A percentile compares a stretch with the other conserved stretches of the same genome.
Evolutionary conservation across 768 basidiomycete species (phyloP).

Genomic region (Psilocybe tampanensis): DNA sequence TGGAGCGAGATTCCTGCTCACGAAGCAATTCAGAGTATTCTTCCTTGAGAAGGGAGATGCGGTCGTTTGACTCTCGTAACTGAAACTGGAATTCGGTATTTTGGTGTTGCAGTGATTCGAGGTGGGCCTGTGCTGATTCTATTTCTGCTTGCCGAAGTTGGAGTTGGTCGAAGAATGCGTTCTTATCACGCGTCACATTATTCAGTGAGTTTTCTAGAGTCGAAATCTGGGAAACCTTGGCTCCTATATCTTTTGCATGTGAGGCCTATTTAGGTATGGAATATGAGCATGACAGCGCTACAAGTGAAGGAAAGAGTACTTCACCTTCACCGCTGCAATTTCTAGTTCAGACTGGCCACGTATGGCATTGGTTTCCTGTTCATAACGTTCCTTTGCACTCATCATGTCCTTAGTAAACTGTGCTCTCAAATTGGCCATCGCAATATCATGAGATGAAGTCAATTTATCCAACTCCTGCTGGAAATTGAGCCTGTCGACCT

Average conservation of each 20-base stretch:
- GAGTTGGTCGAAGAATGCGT: slow-evolving; percentile 79
- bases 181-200: slow-evolving; percentile 74
- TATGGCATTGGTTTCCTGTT: slow-evolving; percentile 69
- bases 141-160: slow-evolving; percentile 89
- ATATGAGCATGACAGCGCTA: background rate
- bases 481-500: slow-evolving; percentile 52
- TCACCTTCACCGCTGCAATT: slow-evolving; percentile 71
- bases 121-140: slow-evolving; percentile 78
- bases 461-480: slow-evolving; percentile 65
- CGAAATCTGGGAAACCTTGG: slow-evolving; percentile 62
- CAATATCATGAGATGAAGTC: slow-evolving; percentile 65
- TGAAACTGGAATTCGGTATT: slow-evolving; percentile 88
- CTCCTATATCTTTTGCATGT: slow-evolving; percentile 66
- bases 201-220: slow-evolving; percentile 73
- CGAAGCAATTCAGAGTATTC: slow-evolving; percentile 67
- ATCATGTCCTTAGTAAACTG: slow-evolving; percentile 77
- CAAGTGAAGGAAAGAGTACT: slow-evolving; percentile 6
- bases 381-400: slow-evolving; percentile 61
- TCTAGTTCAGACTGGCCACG: slow-evolving; percentile 81
- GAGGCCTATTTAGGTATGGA: slow-evolving; percentile 48
- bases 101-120: slow-evolving; percentile 75
- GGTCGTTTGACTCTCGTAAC: slow-evolving; percentile 78
- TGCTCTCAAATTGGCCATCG: slow-evolving; percentile 55
- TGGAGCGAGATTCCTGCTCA: slow-evolving; percentile 51
- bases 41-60: slow-evolving; percentile 68